Evolutionary conservation across 2,329 filamentous ascomycete genomes (phyloP), one percentile per base, ranked within the genome.

Genomic region (Paramyrothecium sp.): DNA sequence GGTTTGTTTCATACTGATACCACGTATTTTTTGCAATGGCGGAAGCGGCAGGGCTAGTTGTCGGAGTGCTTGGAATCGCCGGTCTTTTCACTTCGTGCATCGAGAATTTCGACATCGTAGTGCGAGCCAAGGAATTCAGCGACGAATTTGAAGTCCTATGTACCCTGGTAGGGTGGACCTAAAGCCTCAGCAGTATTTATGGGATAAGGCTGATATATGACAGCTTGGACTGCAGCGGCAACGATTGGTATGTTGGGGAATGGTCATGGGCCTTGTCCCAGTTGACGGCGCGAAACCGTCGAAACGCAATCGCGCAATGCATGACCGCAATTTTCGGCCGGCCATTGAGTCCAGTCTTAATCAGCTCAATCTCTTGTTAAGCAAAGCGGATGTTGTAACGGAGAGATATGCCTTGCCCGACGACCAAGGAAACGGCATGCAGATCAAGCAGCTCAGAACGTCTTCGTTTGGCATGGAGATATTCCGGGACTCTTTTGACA

Each of bases 21-120:
- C n/a, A n/a, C n/a, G n/a, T n/a, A n/a, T n/a, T n/a, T n/a, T n/a
- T n/a, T n/a, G n/a, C n/a, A n/a, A 41, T 3, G 19, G 19, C 19
- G n/a, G 48, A 51, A 23, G 23, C 19, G 7, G 41, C 41, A 49
- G 58, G 51, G 47, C 4, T 51, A 20, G 41, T 16, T 17, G 17
- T 46, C 7, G 41, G 41, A 17, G 41, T 20, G 19, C 13, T 46
- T 4, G 41, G 41, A 46, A 46, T 54, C 19, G n/a, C 56, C 7
- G 52, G 56, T 5, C 52, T 57, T 2, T 57, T 54, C 26, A 57
- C 23, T 11, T 34, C 53, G 2, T 57, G 56, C 19, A 51, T 54
- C 8, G 33, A 57, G 38, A 57, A 54, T 52, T 57, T 57, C 33
- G 56, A 57, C 20, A 57, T 57, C 13, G 49, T 57, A 10, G 56